phyloP scores from a whole-genome alignment of 176 grass and related monocot genomes.

The Aegilops umbellulata region DNA sequence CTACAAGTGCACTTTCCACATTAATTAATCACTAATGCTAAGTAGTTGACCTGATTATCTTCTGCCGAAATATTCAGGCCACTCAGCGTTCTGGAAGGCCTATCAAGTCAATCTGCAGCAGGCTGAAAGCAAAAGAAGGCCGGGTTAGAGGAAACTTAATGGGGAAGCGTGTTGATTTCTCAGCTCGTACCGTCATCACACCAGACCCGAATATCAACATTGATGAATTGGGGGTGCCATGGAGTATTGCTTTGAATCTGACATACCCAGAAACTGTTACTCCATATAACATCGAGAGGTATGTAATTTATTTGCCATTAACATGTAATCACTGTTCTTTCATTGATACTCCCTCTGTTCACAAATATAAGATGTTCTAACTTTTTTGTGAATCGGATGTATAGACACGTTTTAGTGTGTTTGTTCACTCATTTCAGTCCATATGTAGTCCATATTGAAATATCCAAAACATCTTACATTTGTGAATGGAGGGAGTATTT shows the following conservation, averaged over 20 bases:
- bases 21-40: neutral
- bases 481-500: neutral
- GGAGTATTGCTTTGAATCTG: conserved; percentile 97
- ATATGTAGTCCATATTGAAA: no score
- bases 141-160: conserved; percentile 98
- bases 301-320: neutral
- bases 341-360: neutral
- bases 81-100: conserved; percentile 92
- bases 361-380: no score
- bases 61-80: conserved; percentile 50
- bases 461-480: no score
- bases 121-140: conserved; percentile 96
- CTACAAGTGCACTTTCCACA: neutral
- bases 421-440: no score
- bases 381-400: no score
- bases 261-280: conserved; percentile 98
- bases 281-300: conserved; percentile 98
- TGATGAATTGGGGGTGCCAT: conserved; percentile 91
- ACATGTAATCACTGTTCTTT: neutral
- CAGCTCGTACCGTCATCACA: conserved; percentile 89
- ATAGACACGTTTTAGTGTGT: no score
- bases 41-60: neutral
- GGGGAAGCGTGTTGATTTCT: conserved; percentile 98
- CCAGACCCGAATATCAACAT: conserved; percentile 97
- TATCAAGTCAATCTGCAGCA: conserved; percentile 98